phyloP scores from a whole-genome alignment of 2,329 filamentous ascomycete genomes.

The Mycosphaerella sp. region DNA sequence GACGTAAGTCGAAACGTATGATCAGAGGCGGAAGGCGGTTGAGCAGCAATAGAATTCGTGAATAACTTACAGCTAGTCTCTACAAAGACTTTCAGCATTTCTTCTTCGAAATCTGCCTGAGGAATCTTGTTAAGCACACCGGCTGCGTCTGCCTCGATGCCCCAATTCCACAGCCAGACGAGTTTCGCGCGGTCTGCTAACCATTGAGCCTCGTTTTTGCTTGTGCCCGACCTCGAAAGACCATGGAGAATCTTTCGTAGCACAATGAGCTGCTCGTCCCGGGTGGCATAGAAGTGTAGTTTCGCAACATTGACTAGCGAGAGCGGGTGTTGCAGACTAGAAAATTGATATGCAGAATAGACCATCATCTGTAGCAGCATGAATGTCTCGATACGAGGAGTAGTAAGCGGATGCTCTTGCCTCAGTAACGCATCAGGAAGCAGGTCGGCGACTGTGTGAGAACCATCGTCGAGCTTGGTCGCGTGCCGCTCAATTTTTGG shows the following conservation, averaged over 20 bases:
- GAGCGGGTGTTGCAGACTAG: constrained; percentile 37
- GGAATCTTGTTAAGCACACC: constrained; percentile 54
- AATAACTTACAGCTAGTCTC: constrained; percentile 34
- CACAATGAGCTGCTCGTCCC: constrained; percentile 58
- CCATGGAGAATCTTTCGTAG: constrained; percentile 54
- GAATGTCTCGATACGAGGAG: constrained; percentile 51
- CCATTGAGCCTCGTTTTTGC: constrained; percentile 58
- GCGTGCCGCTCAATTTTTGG: constrained; percentile 39
- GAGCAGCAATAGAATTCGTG: not conserved
- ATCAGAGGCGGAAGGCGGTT: not conserved
- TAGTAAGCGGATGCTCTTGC: constrained; percentile 59
- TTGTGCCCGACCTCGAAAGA: constrained; percentile 42
- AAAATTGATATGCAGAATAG: constrained; percentile 43
- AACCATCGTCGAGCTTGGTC: constrained; percentile 31
- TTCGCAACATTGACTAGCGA: constrained; percentile 47
- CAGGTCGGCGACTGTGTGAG: constrained; percentile 28
- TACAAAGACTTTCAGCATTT: constrained; percentile 64
- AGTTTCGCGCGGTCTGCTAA: constrained; percentile 56
- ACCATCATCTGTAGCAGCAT: constrained; percentile 58
- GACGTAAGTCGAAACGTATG: constrained; percentile 14
- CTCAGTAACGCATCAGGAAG: constrained; percentile 48
- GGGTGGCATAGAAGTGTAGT: constrained; percentile 57
- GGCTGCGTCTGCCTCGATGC: constrained; percentile 43
- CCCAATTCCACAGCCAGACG: constrained; percentile 70
- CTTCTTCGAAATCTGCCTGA: constrained; percentile 58